A percentile compares a stretch with the other conserved stretches of the same genome.
Conservation (phyloP, 495 filamentous ascomycete genomes). For the Hypoxylon lenormandii region DNA sequence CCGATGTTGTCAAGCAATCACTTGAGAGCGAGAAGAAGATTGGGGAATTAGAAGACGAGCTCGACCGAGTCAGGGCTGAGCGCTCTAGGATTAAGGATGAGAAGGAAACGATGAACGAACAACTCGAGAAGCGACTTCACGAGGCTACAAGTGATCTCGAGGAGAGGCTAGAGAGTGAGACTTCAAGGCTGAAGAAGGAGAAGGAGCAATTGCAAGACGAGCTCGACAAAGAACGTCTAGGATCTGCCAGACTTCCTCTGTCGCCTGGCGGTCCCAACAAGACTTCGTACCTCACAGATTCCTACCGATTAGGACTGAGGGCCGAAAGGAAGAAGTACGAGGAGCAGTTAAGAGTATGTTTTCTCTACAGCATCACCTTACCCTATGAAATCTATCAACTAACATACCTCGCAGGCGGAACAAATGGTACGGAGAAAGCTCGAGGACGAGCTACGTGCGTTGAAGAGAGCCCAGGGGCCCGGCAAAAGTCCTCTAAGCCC, state of each 20-base stretch:
- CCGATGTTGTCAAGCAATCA: constrained; percentile 84
- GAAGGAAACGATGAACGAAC: constrained; percentile 48
- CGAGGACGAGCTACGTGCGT: constrained; percentile 59
- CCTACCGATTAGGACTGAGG: constrained; percentile 54
- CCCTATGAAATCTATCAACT: constrained; percentile 1
- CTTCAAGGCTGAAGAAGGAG: constrained; percentile 50
- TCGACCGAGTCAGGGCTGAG: constrained; percentile 55
- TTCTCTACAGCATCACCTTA: background rate
- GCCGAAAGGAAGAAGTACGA: constrained; percentile 66
- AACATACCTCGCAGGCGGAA: constrained; percentile 56
- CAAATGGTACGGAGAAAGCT: constrained; percentile 59
- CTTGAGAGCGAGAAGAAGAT: constrained; percentile 89
- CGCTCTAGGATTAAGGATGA: constrained; percentile 54
- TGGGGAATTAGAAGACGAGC: constrained; percentile 75
- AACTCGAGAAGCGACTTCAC: constrained; percentile 47
- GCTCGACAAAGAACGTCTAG: constrained; percentile 59
- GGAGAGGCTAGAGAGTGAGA: constrained; percentile 53
- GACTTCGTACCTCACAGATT: constrained; percentile 52
- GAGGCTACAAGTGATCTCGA: constrained; percentile 47
- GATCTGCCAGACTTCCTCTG: constrained; percentile 37
- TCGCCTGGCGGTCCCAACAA: constrained; percentile 42
- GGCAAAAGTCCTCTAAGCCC: constrained; percentile 54
- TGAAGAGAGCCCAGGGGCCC: constrained; percentile 53
- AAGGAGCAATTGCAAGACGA: constrained; percentile 57
- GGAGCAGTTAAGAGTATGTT: constrained; percentile 62